Conservation (phyloP, 2,329 filamentous ascomycete species). For the Penicillium paneum region DNA sequence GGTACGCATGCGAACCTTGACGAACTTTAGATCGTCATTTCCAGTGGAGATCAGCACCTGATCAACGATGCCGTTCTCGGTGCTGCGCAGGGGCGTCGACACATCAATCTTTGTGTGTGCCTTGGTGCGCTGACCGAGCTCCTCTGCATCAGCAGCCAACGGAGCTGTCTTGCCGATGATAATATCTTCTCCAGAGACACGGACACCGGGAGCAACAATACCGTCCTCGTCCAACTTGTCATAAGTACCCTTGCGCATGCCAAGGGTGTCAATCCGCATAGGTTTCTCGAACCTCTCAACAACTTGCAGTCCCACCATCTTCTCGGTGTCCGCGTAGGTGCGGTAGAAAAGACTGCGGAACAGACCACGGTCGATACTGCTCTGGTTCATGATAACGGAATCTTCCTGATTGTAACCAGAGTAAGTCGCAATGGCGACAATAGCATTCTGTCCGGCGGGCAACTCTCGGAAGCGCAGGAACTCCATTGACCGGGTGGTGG, state of each 20-base stretch:
- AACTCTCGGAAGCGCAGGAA: slow-evolving; percentile 97
- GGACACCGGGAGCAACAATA: slow-evolving; percentile 86
- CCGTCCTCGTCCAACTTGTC: slow-evolving; percentile 98
- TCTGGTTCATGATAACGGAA: slow-evolving; percentile 99
- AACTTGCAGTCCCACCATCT: slow-evolving; percentile 88
- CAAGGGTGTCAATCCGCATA: slow-evolving; percentile 78
- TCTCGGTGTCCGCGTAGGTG: slow-evolving; percentile 95
- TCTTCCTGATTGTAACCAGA: slow-evolving; percentile 99
- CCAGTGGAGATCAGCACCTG: slow-evolving; percentile 92
- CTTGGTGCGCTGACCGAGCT: slow-evolving; percentile 86
- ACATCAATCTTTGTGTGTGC: slow-evolving; percentile 91
- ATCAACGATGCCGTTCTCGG: slow-evolving; percentile 95
- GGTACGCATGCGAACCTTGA: slow-evolving; percentile 94
- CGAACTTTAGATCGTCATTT: slow-evolving; percentile 87
- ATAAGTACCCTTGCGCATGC: slow-evolving; percentile 91
- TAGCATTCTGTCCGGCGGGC: slow-evolving; percentile 94
- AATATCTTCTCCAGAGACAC: slow-evolving; percentile 95
- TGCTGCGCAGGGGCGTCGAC: slow-evolving; percentile 89
- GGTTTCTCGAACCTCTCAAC: slow-evolving; percentile 96
- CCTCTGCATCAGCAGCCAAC: slow-evolving; percentile 86
- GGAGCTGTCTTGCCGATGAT: slow-evolving; percentile 99
- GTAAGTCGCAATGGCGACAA: slow-evolving; percentile 95
- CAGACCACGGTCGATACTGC: slow-evolving; percentile 92
- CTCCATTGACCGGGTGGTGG: slow-evolving; percentile 96
- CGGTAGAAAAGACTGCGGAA: slow-evolving; percentile 98